Conservation (phyloP, 2,329 filamentous ascomycete species). For the Chrysosporium queenslandicum region DNA sequence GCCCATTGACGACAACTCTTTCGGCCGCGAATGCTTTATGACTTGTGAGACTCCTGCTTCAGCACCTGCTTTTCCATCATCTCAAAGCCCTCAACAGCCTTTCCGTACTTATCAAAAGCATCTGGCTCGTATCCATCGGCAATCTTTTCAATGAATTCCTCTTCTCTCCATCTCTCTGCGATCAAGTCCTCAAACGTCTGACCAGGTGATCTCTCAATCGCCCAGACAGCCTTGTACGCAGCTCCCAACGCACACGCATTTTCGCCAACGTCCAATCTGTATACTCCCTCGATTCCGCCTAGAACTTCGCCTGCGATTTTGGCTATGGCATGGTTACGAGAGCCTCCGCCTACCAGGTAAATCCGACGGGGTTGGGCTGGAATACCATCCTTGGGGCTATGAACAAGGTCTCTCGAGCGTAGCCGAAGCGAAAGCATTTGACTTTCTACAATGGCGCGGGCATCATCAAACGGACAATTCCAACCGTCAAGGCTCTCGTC, state of each 20-base stretch:
- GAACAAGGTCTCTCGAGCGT: constrained; percentile 67
- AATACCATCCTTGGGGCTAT: constrained; percentile 44
- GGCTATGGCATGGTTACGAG: constrained; percentile 80
- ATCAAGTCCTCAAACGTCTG: constrained; percentile 87
- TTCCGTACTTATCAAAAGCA: constrained; percentile 67
- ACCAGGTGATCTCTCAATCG: constrained; percentile 54
- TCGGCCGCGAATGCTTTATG: not conserved
- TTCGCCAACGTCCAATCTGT: constrained; percentile 83
- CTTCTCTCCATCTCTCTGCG: constrained; percentile 73
- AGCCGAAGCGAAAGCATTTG: constrained; percentile 86
- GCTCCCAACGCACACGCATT: constrained; percentile 91
- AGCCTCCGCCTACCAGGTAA: constrained; percentile 90
- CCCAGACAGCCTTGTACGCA: constrained; percentile 95
- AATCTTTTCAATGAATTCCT: constrained; percentile 70
- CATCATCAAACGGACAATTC: constrained; percentile 58
- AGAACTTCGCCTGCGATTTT: constrained; percentile 77
- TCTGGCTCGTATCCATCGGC: constrained; percentile 68
- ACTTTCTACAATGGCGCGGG: constrained; percentile 83
- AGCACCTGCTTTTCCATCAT: constrained; percentile 62
- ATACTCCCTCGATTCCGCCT: constrained; percentile 80
- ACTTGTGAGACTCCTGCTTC: constrained; percentile 23
- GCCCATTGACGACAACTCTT: not conserved
- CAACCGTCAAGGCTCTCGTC: constrained; percentile 46
- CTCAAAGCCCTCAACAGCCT: constrained; percentile 65
- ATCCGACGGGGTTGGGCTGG: constrained; percentile 79